Base-by-base conservation (phyloP, 1,139 yeast species). In the Pichia sp. region DNA sequence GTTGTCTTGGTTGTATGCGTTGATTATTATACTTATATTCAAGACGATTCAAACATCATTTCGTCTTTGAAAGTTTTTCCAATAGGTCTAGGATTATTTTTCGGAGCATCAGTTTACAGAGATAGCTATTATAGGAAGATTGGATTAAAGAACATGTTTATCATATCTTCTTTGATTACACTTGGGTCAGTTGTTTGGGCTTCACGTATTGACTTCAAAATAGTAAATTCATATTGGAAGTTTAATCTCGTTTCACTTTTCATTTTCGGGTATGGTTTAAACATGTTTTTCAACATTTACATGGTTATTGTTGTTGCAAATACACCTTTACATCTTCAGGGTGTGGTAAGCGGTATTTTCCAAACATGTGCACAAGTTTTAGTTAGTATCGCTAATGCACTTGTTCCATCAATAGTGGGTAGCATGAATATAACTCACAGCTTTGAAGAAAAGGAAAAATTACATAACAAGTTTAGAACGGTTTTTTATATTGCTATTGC, bases 281-380 rank as follows among this genome's bases (percentile, higher is more conserved):
- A 52, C 36, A 28, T 49, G 12, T 53, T 42, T 35, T 54, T 49
- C 38, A 48, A 49, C 31, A 45, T 53, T 6, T 54, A 51, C 28
- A 23, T 45, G 15, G 45, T 38, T 28, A 51, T 55, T 8, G 46
- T 60, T n/a, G 45, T 61, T 28, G 49, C 54, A 3, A 44, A 45
- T n/a, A 58, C 65, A 7, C 66, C 67, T 3, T 33, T 45, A 5
- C 59, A 60, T 37, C 46, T 59, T 15, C 64, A 61, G 32, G 64
- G 64, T n/a, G 54, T 52, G 21, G 61, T 63, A 3, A 50, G 58
- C 5, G 66, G 63, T 4, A 48, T 62, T 18, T 51, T 54, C 31
- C 59, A 55, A 38, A 58, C 65, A 1, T 42, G 50, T 25, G 56
- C 58, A 1, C 67, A 63, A 40, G 40, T 58, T 12, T 58, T 58